Conservation (phyloP, 192 early-diverging fungal genomes). For the Thoreauomyces humboldtii region DNA sequence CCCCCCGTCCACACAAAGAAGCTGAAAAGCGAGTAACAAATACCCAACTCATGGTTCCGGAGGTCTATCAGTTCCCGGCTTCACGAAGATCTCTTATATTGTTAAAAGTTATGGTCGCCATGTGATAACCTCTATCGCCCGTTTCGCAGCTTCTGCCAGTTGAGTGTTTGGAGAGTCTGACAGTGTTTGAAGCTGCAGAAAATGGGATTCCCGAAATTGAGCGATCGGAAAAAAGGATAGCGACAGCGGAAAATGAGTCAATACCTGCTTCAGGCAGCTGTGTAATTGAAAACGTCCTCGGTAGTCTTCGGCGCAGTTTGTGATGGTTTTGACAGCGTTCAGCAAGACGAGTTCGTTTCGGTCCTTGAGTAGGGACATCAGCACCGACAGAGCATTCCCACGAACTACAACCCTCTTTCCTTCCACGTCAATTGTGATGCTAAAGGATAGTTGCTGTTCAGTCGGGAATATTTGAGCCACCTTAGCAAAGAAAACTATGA, state of each 20-base stretch:
- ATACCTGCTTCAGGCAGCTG: constrained; percentile 46
- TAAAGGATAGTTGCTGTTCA: constrained; percentile 14
- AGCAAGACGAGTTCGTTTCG: constrained; percentile 45
- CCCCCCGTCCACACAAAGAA: too few species aligned
- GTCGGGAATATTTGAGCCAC: neutral
- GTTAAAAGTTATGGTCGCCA: constrained; percentile 53
- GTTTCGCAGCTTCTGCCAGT: constrained; percentile 42
- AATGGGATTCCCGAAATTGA: too few species aligned
- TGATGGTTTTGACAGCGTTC: constrained; percentile 52
- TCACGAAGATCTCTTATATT: too few species aligned
- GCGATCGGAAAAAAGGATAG: neutral
- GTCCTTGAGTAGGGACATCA: constrained; percentile 48
- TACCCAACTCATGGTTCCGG: too few species aligned
- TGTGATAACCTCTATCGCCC: constrained; percentile 51
- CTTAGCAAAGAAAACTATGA: too few species aligned
- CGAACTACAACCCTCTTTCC: constrained; percentile 53
- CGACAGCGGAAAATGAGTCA: neutral
- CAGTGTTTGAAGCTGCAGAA: constrained; percentile 37
- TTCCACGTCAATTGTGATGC: constrained; percentile 54
- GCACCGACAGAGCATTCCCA: constrained; percentile 26
- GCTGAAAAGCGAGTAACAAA: too few species aligned
- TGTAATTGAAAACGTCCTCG: constrained; percentile 57
- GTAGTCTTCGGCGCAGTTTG: constrained; percentile 59
- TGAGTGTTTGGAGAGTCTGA: constrained; percentile 35
- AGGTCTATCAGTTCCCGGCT: too few species aligned